Conservation (phyloP, 177 flowering plant genomes). For the Telopea speciosissima region DNA sequence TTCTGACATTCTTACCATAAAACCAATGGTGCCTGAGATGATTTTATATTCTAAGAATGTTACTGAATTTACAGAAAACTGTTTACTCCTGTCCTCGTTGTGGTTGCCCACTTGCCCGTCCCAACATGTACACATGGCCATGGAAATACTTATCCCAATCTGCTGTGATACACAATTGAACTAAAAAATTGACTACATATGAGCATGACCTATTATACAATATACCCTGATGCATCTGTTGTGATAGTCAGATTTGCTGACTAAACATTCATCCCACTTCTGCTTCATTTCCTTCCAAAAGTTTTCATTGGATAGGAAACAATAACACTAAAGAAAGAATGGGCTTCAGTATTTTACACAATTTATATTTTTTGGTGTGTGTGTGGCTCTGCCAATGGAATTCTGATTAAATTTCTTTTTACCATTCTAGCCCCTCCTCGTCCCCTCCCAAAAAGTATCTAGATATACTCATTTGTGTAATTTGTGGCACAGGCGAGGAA, state of each 20-base stretch:
- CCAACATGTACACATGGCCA: no score
- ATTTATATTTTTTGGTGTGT: no score
- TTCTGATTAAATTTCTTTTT: no score
- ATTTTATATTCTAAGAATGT: no score
- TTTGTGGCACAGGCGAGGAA: constrained; percentile 66
- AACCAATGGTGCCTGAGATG: no score
- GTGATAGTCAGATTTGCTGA: background rate
- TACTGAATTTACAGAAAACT: no score
- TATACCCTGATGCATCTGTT: background rate
- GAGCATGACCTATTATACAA: background rate
- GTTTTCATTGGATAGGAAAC: background rate
- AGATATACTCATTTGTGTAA: background rate
- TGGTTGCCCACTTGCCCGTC: no score
- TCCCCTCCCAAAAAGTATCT: background rate
- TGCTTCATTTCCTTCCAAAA: background rate
- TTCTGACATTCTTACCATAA: no score
- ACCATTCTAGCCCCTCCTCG: background rate
- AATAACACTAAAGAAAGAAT: background rate
- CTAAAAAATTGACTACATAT: no score
- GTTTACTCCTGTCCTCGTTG: no score
- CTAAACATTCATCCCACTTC: background rate
- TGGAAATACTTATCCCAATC: no score
- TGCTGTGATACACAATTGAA: no score
- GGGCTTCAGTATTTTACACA: background rate
- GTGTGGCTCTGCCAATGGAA: background rate